phyloP scores from a whole-genome alignment of 495 filamentous ascomycete genomes.

The Filosporella fistucella region DNA sequence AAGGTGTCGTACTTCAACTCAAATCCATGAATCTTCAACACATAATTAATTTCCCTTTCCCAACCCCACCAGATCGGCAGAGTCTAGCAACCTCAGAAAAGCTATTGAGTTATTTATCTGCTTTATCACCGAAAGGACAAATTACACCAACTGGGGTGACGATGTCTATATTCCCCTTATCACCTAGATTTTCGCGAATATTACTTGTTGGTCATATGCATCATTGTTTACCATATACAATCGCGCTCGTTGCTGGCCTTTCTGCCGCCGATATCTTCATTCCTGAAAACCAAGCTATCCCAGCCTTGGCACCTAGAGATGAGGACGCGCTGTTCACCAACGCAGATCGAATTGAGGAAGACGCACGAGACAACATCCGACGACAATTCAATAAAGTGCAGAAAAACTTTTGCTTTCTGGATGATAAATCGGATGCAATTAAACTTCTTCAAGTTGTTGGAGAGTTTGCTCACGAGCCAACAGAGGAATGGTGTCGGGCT shows the following conservation, averaged over 20 bases:
- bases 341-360: constrained; percentile 62
- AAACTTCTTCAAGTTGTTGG: constrained; percentile 87
- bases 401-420: constrained; percentile 72
- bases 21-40: constrained; percentile 92
- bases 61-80: constrained; percentile 78
- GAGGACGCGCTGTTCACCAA: constrained; percentile 55
- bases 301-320: constrained; percentile 34
- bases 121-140: constrained; percentile 61
- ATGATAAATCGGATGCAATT: constrained; percentile 79
- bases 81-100: constrained; percentile 84
- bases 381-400: constrained; percentile 74
- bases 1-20: constrained; percentile 87
- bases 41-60: constrained; percentile 95
- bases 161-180: constrained; percentile 84
- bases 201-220: constrained; percentile 81
- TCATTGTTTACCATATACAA: constrained; percentile 77
- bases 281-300: constrained; percentile 73
- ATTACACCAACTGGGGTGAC: constrained; percentile 72
- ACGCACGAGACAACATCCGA: constrained; percentile 54
- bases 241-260: constrained; percentile 83
- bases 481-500: constrained; percentile 66
- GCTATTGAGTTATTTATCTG: constrained; percentile 69
- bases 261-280: constrained; percentile 87
- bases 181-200: constrained; percentile 87
- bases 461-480: constrained; percentile 66